These are phyloP conservation scores for Zalerion maritima DNA, from an alignment of 495 filamentous ascomycete species.

Conservation along the genomic window DNA sequence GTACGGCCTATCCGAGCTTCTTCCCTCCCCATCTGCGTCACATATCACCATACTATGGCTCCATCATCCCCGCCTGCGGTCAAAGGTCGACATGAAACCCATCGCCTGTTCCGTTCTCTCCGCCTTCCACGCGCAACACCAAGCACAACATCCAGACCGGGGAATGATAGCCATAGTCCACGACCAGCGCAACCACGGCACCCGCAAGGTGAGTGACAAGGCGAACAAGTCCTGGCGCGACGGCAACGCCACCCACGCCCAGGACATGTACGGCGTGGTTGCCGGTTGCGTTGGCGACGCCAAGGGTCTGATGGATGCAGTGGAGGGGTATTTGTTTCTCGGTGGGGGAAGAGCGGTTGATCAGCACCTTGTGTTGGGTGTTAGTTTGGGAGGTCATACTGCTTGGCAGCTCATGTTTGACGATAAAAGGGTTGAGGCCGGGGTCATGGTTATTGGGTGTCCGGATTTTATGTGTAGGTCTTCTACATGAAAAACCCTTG, in stretches of 20 bases:
- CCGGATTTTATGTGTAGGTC: slow-evolving; percentile 61
- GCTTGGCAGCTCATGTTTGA: slow-evolving; percentile 70
- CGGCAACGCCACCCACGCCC: slow-evolving; percentile 68
- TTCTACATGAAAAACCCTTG: slow-evolving; percentile 5
- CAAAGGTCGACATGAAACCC: slow-evolving; percentile 53
- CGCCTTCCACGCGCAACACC: slow-evolving; percentile 16
- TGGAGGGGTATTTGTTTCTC: slow-evolving; percentile 63
- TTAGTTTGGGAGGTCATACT: slow-evolving; percentile 79
- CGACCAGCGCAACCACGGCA: slow-evolving; percentile 84
- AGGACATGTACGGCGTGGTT: slow-evolving; percentile 23
- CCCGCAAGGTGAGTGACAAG: slow-evolving; percentile 38
- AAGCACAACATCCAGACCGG: slow-evolving; percentile 4
- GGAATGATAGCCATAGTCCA: slow-evolving; percentile 69
- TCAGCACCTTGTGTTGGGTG: slow-evolving; percentile 60
- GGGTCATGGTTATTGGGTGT: slow-evolving; percentile 71
- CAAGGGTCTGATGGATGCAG: slow-evolving; percentile 51
- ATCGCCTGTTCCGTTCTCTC: slow-evolving; percentile 22
- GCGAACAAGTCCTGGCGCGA: slow-evolving; percentile 65
- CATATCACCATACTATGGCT: slow-evolving; percentile 68
- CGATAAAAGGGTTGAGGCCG: slow-evolving; percentile 62
- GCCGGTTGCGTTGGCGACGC: slow-evolving; percentile 62
- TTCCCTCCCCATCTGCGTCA: slow-evolving; percentile 22
- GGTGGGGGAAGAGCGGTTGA: slow-evolving; percentile 37
- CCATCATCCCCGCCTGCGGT: slow-evolving; percentile 60
- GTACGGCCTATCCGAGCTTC: slow-evolving; percentile 65